Conservation (phyloP, 441 rosid genomes). For the Dalechampia spathulata region DNA sequence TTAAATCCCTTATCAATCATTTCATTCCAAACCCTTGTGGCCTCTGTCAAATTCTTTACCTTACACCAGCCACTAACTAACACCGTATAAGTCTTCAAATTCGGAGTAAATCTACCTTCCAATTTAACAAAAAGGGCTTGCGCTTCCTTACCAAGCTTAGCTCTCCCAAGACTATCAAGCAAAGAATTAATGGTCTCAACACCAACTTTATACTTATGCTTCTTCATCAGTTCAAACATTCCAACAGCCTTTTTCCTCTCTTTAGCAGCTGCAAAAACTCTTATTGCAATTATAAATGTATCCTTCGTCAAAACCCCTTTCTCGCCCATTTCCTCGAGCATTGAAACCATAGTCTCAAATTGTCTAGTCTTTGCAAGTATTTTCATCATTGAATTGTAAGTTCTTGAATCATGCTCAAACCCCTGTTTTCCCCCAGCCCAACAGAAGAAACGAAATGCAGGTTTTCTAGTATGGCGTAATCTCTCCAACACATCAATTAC, state of each 20-base stretch:
- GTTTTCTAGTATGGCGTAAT: slow-evolving; percentile 68
- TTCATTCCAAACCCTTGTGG: slow-evolving; percentile 79
- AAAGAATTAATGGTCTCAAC: slow-evolving; percentile 60
- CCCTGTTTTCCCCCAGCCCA: slow-evolving; percentile 70
- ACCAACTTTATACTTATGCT: slow-evolving; percentile 52
- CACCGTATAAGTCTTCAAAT: slow-evolving; percentile 65
- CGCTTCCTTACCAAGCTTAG: slow-evolving; percentile 83
- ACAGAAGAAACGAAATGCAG: slow-evolving; percentile 70
- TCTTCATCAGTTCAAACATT: slow-evolving; percentile 87
- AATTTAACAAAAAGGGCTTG: slow-evolving; percentile 56
- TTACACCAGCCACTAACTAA: slow-evolving; percentile 77
- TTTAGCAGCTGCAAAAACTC: slow-evolving; percentile 77
- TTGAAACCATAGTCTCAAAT: slow-evolving; percentile 74
- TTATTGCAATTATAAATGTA: slow-evolving; percentile 59
- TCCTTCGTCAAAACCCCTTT: slow-evolving; percentile 58
- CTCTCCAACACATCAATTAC: slow-evolving; percentile 53
- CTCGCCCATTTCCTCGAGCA: slow-evolving; percentile 85
- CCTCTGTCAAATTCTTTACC: slow-evolving; percentile 78
- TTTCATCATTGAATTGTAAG: slow-evolving; percentile 62
- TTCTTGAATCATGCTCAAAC: slow-evolving; percentile 61
- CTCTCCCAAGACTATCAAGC: slow-evolving; percentile 77
- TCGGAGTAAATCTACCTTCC: slow-evolving; percentile 60
- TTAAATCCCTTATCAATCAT: slow-evolving; percentile 75
- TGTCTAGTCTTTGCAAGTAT: slow-evolving; percentile 72
- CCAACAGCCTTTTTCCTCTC: slow-evolving; percentile 92